Conservation (phyloP, 257 asterid species). For the Nicotiana paniculata region DNA sequence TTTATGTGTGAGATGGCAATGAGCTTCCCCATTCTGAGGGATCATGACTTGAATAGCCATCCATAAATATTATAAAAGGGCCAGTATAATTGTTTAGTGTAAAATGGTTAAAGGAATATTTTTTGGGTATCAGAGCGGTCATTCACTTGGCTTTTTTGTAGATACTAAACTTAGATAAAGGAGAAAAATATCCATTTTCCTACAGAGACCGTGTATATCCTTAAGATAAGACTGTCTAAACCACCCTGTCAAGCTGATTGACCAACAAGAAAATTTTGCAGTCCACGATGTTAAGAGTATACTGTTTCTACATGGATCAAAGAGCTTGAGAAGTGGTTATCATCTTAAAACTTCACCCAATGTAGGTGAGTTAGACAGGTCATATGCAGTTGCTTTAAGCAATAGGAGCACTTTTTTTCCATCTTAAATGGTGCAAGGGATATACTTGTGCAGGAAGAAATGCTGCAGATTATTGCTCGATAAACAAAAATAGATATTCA, state of each 20-base stretch:
- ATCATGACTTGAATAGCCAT: not conserved
- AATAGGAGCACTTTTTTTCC: not conserved
- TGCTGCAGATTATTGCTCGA: slow-evolving; percentile 1
- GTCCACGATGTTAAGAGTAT: not conserved
- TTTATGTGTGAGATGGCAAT: not conserved
- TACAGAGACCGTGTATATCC: not conserved
- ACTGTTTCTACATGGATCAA: not conserved
- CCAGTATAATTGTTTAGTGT: not conserved
- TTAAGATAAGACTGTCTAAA: not conserved
- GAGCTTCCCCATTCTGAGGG: slow-evolving; percentile 7
- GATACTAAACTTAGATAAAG: not conserved
- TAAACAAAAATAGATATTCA: not conserved
- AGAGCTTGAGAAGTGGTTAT: not conserved
- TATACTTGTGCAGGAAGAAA: not conserved
- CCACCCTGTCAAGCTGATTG: not conserved
- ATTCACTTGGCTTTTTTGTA: not conserved
- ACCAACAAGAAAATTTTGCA: not conserved
- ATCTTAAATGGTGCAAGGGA: not conserved
- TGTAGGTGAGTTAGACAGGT: not conserved
- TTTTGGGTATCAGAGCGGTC: not conserved
- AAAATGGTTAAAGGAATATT: not conserved
- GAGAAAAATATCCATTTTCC: not conserved
- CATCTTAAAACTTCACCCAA: not conserved
- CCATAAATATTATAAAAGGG: not conserved
- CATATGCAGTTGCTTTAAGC: not conserved